Base-by-base conservation (phyloP, 345 rosid genomes). In the Fremontodendron californicum region DNA sequence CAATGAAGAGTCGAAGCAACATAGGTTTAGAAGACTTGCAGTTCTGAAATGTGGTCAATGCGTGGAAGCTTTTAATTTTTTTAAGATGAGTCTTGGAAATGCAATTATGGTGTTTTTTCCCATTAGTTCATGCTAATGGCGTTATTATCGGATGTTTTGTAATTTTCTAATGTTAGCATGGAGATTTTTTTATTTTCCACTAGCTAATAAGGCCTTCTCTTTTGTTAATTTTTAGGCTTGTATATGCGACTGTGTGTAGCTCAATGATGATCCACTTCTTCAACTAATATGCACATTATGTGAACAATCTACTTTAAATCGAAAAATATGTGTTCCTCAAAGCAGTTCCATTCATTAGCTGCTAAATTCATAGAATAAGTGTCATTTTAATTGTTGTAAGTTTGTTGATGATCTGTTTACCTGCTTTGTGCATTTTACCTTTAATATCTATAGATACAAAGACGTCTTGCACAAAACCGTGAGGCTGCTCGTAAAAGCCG, bases 401-500 rank as follows among this genome's bases (percentile, higher is more conserved):
- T 67, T 43, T 23, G 35, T 25, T 42, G 29, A 43, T 70, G 23
- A 35, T 35, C 25, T 65, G 31, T 66, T 27, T 46, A 29, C 48
- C 29, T 57, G 54, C 45, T 77, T 63, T 11, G 65, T 23, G 13
- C 66, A 46, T 31, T 37, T 62, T 43, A 45, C 19, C 60, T 63
- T 35, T 25, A n/a, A 23, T 62, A 27, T 82, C 51, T 46, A 58
- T 79, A 93, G 99, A 81, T 89, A 80, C 96, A 91, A 81, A 90
- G 98, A 81, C 91, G 99, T 61, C 98, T 93, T 33, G 98, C 98
- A 19, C 98, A 93, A 79, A 96, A 96, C 60, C 96, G 98, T 4
- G 98, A 93, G 86, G 99, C 99, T 85, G 99, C 99, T 66, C 92
- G 97, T 76, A 96, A 96, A 82, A 92, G 99, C 81, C 98, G 99